Evolutionary conservation across 2,329 filamentous ascomycete species (phyloP), one percentile per base, ranked within the genome.

Genomic region (Pseudophaeomoniella oleicola): DNA sequence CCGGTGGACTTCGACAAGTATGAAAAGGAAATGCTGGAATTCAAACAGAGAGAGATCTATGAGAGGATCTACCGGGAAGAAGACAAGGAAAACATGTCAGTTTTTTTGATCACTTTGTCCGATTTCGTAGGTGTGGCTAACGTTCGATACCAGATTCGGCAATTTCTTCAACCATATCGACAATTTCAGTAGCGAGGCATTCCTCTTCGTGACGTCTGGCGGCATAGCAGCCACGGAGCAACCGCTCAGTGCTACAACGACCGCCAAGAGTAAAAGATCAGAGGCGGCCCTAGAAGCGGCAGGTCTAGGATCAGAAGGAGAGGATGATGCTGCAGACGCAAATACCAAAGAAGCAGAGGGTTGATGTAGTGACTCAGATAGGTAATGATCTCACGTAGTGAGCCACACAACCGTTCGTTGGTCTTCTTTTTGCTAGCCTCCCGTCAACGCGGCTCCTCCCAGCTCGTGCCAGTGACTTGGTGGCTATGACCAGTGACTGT

Each of bases 11-110:
- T 94, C 55, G 66, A 66, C 34, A 80, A 78, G 43, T 86, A 78
- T 50, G 75, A 88, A 41, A 72, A 76, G 34, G 72, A 84, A 57
- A 83, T 98, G 47, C 70, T 81, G 44, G 80, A 78, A 41, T 98
- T 98, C 62, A 96, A 96, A 64, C 77, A 93, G 53, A 64, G 77
- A 46, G 77, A 93, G 56, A 96, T 98, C 42, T 98, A 98, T 55
- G 75, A 82, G 50, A 72, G 84, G 16, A 94, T 96, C 46, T 96
- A 92, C 58, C 71, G 80, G 16, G 80, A 93, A 36, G 90, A 96
- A 57, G 83, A 90, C 59, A 75, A 79, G 55, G 79, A 84, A 44
- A 86, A 88, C 53, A 74, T 82, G 82, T 88, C 67, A 72, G 82
- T 73, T 47, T 30, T 4, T 30, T 19, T 30, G 29, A 30, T 39